These are phyloP conservation scores for Juncus inflexus DNA, from an alignment of 176 grass and related monocot species.

Conservation along the genomic window DNA sequence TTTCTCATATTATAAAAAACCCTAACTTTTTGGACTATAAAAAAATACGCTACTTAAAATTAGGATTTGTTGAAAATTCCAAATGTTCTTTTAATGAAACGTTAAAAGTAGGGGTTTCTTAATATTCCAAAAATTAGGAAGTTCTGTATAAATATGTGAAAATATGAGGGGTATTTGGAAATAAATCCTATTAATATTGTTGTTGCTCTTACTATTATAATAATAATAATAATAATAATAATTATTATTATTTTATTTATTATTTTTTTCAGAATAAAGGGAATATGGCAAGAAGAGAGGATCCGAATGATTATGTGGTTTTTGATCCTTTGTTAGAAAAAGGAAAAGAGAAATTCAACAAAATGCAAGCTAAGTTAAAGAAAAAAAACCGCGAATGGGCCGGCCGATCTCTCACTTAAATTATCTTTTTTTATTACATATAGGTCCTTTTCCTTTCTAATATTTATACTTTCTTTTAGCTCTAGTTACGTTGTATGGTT, in stretches of 20 bases:
- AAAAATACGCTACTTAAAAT: too few species aligned
- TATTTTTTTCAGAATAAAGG: conserved; percentile 39
- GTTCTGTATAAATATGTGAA: not conserved
- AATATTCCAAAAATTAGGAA: too few species aligned
- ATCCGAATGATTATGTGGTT: conserved; percentile 90
- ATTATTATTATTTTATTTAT: not conserved
- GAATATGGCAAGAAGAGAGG: conserved; percentile 75
- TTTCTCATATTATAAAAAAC: not conserved
- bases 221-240: too few species aligned
- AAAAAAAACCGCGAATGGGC: conserved; percentile 82
- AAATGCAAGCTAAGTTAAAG: conserved; percentile 90
- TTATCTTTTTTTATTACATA: too few species aligned
- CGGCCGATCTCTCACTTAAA: conserved; percentile 93
- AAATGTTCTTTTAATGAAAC: too few species aligned
- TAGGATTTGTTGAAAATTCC: too few species aligned
- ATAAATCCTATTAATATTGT: conserved; percentile 6
- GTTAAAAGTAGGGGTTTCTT: too few species aligned
- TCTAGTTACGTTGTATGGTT: too few species aligned
- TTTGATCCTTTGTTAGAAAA: conserved; percentile 93
- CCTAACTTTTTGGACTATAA: too few species aligned
- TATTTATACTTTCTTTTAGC: too few species aligned
- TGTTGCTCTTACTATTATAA: conserved; percentile 1
- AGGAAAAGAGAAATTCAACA: conserved; percentile 97
- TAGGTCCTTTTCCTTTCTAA: too few species aligned
- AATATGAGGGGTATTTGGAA: conserved; percentile 7